Conservation (phyloP, 257 asterid genomes). For the Solanum dulcamara region DNA sequence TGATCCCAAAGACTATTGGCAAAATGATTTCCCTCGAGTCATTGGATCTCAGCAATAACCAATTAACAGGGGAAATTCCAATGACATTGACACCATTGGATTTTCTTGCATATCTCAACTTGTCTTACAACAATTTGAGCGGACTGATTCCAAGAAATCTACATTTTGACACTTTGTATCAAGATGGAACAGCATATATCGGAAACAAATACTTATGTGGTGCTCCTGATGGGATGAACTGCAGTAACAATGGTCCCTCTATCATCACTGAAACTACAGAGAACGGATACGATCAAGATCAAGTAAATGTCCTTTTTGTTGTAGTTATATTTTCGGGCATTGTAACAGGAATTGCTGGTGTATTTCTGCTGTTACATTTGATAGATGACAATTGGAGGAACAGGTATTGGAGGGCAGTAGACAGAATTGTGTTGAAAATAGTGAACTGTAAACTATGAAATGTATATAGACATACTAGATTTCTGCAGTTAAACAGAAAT, state of each 20-base stretch:
- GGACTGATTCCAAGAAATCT: background rate
- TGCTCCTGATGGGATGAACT: background rate
- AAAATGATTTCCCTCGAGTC: conserved; percentile 3
- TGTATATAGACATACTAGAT: background rate
- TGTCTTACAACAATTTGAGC: conserved; percentile 8
- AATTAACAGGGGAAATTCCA: conserved; percentile 2
- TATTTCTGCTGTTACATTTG: background rate
- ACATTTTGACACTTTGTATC: background rate
- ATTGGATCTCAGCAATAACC: background rate
- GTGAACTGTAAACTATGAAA: background rate
- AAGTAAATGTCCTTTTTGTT: background rate
- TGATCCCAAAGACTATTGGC: background rate
- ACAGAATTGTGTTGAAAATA: conserved; percentile 2
- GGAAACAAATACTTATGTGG: conserved; percentile 4
- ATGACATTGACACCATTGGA: background rate
- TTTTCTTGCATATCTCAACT: background rate
- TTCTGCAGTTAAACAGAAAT: background rate
- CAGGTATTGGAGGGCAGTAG: conserved; percentile 3
- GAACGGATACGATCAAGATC: background rate
- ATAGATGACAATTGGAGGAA: background rate
- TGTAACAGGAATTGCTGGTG: background rate
- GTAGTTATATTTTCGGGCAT: background rate
- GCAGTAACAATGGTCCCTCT: background rate
- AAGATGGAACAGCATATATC: background rate
- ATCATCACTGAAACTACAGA: background rate